These are phyloP conservation scores for Ogataea parapolymorpha DNA, from an alignment of 805 yeast species.

Conservation along the genomic window DNA sequence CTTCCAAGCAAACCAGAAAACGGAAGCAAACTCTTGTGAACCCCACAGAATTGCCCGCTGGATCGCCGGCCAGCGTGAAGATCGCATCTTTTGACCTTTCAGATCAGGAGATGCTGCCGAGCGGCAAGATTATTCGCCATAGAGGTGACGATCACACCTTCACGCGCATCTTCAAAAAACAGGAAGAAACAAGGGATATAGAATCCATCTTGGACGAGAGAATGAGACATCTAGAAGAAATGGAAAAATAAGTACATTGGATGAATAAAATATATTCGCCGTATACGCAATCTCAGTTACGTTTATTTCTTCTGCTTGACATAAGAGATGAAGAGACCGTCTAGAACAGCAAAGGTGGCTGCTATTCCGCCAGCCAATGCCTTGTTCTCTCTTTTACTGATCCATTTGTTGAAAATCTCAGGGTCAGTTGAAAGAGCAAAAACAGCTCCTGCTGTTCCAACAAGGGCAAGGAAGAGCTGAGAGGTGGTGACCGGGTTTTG, in stretches of 20 bases:
- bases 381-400: conserved; percentile 10
- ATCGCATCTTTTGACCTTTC: conserved; percentile 35
- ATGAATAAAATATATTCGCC: conserved; percentile 8
- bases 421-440: conserved; percentile 16
- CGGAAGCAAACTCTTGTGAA: conserved; percentile 47
- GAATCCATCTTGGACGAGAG: conserved; percentile 40
- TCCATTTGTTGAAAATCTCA: conserved; percentile 13
- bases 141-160: conserved; percentile 26
- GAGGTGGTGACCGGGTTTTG: conserved; percentile 23
- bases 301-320: conserved; percentile 15
- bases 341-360: conserved; percentile 18
- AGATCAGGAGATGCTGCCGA: conserved; percentile 63
- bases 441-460: conserved; percentile 21
- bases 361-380: conserved; percentile 10
- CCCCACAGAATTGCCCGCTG: conserved; percentile 50
- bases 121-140: conserved; percentile 61
- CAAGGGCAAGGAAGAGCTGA: conserved; percentile 20
- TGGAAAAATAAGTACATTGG: conserved; percentile 1
- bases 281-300: not conserved
- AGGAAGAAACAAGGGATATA: conserved; percentile 51
- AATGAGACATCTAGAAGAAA: conserved; percentile 28
- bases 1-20: conserved; percentile 39
- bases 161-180: conserved; percentile 35
- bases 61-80: conserved; percentile 36
- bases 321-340: conserved; percentile 17